Evolutionary conservation across 176 grass and related monocot genomes (phyloP).

Genomic region (Triticum turgidum): DNA sequence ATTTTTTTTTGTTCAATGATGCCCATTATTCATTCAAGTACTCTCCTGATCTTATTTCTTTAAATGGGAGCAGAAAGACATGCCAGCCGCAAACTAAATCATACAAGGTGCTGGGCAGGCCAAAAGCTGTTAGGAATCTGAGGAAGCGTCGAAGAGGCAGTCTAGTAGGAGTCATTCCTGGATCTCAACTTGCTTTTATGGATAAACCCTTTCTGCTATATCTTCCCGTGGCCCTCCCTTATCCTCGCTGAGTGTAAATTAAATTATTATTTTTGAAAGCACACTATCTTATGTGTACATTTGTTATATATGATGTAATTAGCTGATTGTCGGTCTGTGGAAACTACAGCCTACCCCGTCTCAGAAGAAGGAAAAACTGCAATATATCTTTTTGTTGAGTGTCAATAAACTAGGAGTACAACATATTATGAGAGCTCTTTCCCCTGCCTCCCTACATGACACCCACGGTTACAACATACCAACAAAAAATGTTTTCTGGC

Average conservation of each 20-base stretch:
- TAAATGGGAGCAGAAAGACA: constrained; percentile 31
- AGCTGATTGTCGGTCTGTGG: not conserved
- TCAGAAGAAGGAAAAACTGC: not conserved
- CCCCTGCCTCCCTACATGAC: not conserved
- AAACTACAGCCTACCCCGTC: not conserved
- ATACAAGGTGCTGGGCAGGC: constrained; percentile 1
- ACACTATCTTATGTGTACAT: not conserved
- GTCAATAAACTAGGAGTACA: no score
- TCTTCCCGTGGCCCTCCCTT: not conserved
- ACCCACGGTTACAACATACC: not conserved
- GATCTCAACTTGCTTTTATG: not conserved
- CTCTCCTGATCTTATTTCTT: not conserved
- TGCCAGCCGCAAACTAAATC: constrained; percentile 26
- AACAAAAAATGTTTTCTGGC: not conserved
- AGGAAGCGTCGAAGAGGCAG: constrained; percentile 47
- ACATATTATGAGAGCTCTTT: not conserved
- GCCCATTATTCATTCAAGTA: not conserved
- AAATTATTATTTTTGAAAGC: not conserved
- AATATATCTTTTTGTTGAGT: not conserved
- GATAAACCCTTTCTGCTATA: not conserved
- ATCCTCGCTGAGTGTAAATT: not conserved
- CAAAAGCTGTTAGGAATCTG: not conserved
- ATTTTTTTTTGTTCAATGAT: not conserved
- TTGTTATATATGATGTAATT: not conserved
- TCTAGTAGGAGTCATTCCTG: not conserved